A percentile compares a stretch with the other conserved stretches of the same genome.
These are phyloP conservation scores for Colletotrichum tofieldiae DNA, from an alignment of 2,329 filamentous ascomycete species.

Conservation along the genomic window DNA sequence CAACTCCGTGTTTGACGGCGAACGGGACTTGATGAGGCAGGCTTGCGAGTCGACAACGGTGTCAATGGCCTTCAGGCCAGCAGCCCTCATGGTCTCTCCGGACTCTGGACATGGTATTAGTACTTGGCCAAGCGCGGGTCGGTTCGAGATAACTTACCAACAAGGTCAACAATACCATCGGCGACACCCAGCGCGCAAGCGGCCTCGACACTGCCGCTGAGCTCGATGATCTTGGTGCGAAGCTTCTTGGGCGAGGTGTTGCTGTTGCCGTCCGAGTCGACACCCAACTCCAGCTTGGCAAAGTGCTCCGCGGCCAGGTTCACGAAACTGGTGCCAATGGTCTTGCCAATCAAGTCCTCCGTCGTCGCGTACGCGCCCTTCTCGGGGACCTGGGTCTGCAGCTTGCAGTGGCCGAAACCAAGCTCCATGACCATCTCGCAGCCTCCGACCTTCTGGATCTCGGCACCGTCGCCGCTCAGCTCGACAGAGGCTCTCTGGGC, in stretches of 20 bases:
- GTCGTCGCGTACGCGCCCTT: conserved; percentile 81
- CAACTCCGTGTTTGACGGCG: conserved; percentile 83
- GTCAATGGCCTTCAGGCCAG: conserved; percentile 93
- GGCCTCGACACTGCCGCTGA: conserved; percentile 97
- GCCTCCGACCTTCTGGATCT: conserved; percentile 68
- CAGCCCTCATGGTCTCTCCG: conserved; percentile 97
- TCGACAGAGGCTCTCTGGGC: conserved; percentile 64
- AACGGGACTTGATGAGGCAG: conserved; percentile 91
- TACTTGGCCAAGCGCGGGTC: not conserved
- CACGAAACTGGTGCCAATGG: conserved; percentile 96
- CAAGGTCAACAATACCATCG: conserved; percentile 97
- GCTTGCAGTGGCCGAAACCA: conserved; percentile 89
- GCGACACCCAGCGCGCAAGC: conserved; percentile 96
- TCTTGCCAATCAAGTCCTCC: conserved; percentile 89
- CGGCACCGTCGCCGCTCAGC: conserved; percentile 59
- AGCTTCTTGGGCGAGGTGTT: conserved; percentile 66
- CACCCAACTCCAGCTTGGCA: conserved; percentile 77
- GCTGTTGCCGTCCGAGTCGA: conserved; percentile 58
- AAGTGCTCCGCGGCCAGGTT: conserved; percentile 89
- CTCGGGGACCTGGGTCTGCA: conserved; percentile 97
- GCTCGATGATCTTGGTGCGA: conserved; percentile 90
- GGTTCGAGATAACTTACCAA: conserved; percentile 75
- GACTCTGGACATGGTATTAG: conserved; percentile 75
- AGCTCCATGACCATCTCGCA: conserved; percentile 93
- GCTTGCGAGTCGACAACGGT: conserved; percentile 92